A percentile compares a stretch with the other conserved stretches of the same genome.
phyloP scores from a whole-genome alignment of 2,329 filamentous ascomycete genomes.

The Stenocarpella maydis region DNA sequence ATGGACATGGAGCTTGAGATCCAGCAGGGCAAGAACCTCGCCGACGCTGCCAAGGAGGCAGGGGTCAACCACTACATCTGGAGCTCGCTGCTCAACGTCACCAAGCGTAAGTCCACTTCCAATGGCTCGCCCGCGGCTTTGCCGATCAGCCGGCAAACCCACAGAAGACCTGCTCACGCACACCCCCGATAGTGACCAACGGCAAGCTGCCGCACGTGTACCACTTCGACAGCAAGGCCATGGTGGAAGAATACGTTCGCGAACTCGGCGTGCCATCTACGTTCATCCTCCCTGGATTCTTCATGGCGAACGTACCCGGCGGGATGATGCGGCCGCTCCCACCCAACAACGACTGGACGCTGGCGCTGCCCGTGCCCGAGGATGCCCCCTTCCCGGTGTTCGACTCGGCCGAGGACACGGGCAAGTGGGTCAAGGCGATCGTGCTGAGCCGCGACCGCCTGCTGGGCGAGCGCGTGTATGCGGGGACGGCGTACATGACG shows the following conservation, averaged over 20 bases:
- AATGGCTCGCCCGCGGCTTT: background rate
- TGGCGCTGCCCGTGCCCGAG: slow-evolving; percentile 44
- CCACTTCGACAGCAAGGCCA: slow-evolving; percentile 66
- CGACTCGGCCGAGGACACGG: slow-evolving; percentile 46
- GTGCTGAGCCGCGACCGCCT: slow-evolving; percentile 46
- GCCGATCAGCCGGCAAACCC: background rate
- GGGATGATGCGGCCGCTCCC: slow-evolving; percentile 41
- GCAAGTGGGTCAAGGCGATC: slow-evolving; percentile 50
- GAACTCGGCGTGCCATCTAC: slow-evolving; percentile 54
- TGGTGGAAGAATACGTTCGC: slow-evolving; percentile 63
- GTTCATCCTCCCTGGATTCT: slow-evolving; percentile 61
- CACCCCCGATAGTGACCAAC: slow-evolving; percentile 44
- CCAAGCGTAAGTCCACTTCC: slow-evolving; percentile 45
- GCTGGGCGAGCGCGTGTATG: slow-evolving; percentile 53
- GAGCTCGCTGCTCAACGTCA: slow-evolving; percentile 52
- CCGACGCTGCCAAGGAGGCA: slow-evolving; percentile 54
- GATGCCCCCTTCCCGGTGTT: slow-evolving; percentile 47
- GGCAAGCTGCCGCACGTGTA: slow-evolving; percentile 52
- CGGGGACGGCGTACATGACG: slow-evolving; percentile 53
- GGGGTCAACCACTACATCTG: slow-evolving; percentile 54
- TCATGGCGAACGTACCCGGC: slow-evolving; percentile 59
- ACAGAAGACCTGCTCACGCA: background rate
- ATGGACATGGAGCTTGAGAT: slow-evolving; percentile 50
- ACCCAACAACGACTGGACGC: slow-evolving; percentile 45
- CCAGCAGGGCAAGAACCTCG: slow-evolving; percentile 57